These are phyloP conservation scores for Citrus maxima DNA, from an alignment of 345 rosid species.

Conservation along the genomic window DNA sequence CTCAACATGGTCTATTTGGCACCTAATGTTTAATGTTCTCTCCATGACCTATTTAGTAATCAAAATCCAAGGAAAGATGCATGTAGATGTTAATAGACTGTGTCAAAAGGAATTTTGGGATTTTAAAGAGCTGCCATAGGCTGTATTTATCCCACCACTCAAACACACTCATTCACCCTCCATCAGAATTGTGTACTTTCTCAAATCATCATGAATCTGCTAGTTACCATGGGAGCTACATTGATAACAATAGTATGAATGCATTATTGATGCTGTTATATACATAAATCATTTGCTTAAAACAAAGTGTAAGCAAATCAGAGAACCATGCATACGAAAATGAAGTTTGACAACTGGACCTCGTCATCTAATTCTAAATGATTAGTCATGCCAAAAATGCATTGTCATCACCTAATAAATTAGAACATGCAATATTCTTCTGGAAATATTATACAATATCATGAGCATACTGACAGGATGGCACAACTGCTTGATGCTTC, in stretches of 20 bases:
- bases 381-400: background rate
- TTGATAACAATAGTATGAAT: background rate
- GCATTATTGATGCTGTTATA: background rate
- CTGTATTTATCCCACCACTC: background rate
- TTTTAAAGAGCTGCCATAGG: background rate
- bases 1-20: background rate
- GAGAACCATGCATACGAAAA: background rate
- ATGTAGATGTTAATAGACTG: background rate
- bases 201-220: background rate
- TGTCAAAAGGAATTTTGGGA: background rate
- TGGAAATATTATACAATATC: background rate
- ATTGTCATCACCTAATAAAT: too few species aligned
- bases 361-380: background rate
- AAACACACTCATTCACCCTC: background rate
- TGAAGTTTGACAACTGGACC: background rate
- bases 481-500: slow-evolving; percentile 56
- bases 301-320: background rate
- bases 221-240: background rate
- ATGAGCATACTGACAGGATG: slow-evolving; percentile 57
- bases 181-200: background rate
- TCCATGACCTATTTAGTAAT: background rate
- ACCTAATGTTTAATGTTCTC: background rate
- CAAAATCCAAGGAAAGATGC: background rate
- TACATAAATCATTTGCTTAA: background rate
- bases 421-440: background rate